Conservation (phyloP, 345 rosid species). For the Schrenkiella parvula region DNA sequence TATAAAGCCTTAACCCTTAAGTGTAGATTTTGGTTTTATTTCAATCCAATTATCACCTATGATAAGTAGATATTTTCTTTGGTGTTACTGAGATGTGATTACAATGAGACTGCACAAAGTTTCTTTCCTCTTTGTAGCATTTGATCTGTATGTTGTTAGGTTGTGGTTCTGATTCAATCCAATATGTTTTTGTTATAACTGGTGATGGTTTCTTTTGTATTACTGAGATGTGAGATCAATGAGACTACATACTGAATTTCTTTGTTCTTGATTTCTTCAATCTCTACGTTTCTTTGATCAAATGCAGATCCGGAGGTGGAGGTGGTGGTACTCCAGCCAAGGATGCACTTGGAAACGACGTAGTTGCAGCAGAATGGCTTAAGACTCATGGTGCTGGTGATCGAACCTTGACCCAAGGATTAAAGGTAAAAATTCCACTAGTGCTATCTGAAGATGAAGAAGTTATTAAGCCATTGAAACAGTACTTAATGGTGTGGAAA, state of each 20-base stretch:
- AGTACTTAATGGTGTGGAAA: not conserved
- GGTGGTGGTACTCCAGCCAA: conserved; percentile 79
- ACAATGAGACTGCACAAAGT: not conserved
- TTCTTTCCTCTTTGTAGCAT: not conserved
- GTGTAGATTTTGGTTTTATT: not conserved
- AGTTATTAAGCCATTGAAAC: not conserved
- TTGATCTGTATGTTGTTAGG: not conserved
- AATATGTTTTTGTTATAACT: not conserved
- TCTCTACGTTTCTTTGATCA: not conserved
- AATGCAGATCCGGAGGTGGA: conserved; percentile 47
- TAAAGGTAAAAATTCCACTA: conserved; percentile 49
- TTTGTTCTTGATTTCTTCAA: not conserved
- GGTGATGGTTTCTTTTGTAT: not conserved
- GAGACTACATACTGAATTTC: not conserved
- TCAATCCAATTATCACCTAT: not conserved
- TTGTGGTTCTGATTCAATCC: not conserved
- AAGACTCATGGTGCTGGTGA: conserved; percentile 86
- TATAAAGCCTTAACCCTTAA: not conserved
- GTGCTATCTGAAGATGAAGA: not conserved
- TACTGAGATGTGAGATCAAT: not conserved
- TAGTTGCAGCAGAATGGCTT: conserved; percentile 69
- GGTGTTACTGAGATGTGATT: not conserved
- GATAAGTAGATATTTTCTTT: not conserved
- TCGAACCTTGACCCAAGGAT: conserved; percentile 79
- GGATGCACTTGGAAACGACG: conserved; percentile 87